Percentiles rank a stretch among this genome's conserved stretches.
phyloP scores from a whole-genome alignment of 176 grass and related monocot species.

The Miscanthus lutarioriparius region DNA sequence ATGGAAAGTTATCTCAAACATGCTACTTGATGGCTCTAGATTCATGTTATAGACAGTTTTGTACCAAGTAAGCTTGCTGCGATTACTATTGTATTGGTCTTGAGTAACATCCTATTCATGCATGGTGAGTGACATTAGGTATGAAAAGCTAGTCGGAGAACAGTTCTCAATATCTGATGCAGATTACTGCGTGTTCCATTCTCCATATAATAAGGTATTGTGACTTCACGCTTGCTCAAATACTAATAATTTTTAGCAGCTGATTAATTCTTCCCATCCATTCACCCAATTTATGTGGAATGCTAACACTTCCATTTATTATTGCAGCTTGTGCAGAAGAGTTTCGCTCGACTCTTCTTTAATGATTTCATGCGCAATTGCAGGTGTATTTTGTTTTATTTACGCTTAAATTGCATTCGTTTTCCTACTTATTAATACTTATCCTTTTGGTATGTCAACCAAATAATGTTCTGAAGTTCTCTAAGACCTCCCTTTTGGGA shows the following conservation, averaged over 20 bases:
- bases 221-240: not conserved
- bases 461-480: slow-evolving; percentile 8
- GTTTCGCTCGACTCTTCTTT: slow-evolving; percentile 57
- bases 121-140: slow-evolving; percentile 35
- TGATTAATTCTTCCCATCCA: not conserved
- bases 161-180: slow-evolving; percentile 75
- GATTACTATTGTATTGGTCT: slow-evolving; percentile 16
- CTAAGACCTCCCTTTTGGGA: not conserved
- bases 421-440: slow-evolving; percentile 1
- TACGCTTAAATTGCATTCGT: not conserved
- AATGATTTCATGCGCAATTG: slow-evolving; percentile 54
- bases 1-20: slow-evolving; percentile 82
- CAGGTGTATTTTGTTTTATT: slow-evolving; percentile 43
- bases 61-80: slow-evolving; percentile 53
- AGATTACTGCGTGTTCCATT: slow-evolving; percentile 85
- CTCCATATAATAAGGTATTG: slow-evolving; percentile 91
- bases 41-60: slow-evolving; percentile 61
- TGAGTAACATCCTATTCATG: slow-evolving; percentile 7
- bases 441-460: not conserved
- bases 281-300: not conserved
- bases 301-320: slow-evolving; percentile 4
- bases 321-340: slow-evolving; percentile 67
- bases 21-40: slow-evolving; percentile 80
- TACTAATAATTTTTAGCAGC: not conserved
- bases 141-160: slow-evolving; percentile 67